Percentiles rank a stretch among this genome's conserved stretches.
Evolutionary conservation across 1,139 yeast species (phyloP).

Genomic region (Geotrichum australiense): DNA sequence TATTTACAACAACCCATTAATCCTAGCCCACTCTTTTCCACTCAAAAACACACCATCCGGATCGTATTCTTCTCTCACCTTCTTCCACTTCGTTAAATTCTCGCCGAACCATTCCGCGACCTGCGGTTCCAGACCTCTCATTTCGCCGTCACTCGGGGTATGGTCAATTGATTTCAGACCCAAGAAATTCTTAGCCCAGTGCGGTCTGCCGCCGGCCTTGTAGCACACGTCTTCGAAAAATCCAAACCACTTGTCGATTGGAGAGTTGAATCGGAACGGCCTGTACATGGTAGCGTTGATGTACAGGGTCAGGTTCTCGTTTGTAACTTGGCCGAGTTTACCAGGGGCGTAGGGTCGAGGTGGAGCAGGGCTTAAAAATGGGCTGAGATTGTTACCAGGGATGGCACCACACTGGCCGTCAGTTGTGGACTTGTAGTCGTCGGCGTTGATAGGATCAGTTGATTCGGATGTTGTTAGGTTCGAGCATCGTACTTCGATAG

Average conservation of each 20-base stretch:
- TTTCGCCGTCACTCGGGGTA: constrained; percentile 48
- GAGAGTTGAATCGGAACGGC: constrained; percentile 73
- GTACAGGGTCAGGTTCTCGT: constrained; percentile 75
- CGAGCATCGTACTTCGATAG: constrained; percentile 90
- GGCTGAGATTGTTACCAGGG: constrained; percentile 76
- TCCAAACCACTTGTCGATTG: constrained; percentile 74
- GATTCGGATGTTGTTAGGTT: constrained; percentile 50
- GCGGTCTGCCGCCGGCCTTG: constrained; percentile 87
- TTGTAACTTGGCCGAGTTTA: constrained; percentile 39
- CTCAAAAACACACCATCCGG: constrained; percentile 77
- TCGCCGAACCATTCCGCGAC: constrained; percentile 79
- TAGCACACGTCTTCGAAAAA: constrained; percentile 73
- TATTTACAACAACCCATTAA: constrained; percentile 60
- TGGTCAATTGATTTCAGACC: constrained; percentile 38
- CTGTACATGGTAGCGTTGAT: constrained; percentile 94
- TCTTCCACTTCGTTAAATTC: constrained; percentile 52
- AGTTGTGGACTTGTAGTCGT: constrained; percentile 16
- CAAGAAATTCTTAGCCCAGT: constrained; percentile 97
- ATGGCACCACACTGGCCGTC: constrained; percentile 52
- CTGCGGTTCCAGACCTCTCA: constrained; percentile 70
- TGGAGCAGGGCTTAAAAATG: constrained; percentile 77
- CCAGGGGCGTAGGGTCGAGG: constrained; percentile 45
- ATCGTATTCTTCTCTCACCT: constrained; percentile 59
- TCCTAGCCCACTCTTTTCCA: constrained; percentile 68
- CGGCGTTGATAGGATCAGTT: constrained; percentile 30